Base-by-base conservation (phyloP, 1,284 basidiomycete species). In the Pseudozyma sp. region DNA sequence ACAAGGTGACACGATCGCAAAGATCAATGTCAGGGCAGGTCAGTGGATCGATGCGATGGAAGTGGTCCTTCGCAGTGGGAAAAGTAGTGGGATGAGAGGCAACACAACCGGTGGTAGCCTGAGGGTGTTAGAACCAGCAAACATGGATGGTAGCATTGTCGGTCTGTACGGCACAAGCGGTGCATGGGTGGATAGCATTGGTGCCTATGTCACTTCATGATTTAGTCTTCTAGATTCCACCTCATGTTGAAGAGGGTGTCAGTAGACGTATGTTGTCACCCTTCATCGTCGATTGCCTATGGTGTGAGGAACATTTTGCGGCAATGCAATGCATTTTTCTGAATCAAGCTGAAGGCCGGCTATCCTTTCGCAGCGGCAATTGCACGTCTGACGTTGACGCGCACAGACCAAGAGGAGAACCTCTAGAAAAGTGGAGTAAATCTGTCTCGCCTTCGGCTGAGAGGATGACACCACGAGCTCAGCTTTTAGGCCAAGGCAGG, bases 21-120 rank as follows among this genome's bases (percentile, higher is more conserved):
- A 45, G 21, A 34, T 78, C 45, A 54, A 65, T 9, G 65, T 78
- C 10, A 18, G 76, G 16, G 47, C 58, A 11, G 76, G 76, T 1
- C 55, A 52, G 25, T 78, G 76, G 76, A 50, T 78, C 36, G 76
- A 78, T 42, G 76, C 73, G 36, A 43, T 70, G 25, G 65, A 76
- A 35, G 35, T 78, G 7, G 66, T 69, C 18, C 13, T 76, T 8
- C 52, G 44, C 10, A 68, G 64, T 40, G 72, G 76, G 0, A 57
- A 35, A 21, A 53, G 39, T 13, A 70, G 59, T 38, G 75, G 70
- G 5, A 63, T 70, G 71, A 39, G 62, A 18, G 75, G 75, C 5
- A 77, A 74, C 19, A n/a, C 35, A 1, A 31, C 31, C 0, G 75
- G 71, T 16, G 75, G 75, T 1, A 64, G 57, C 18, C 38, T 77